Base-by-base conservation (phyloP, 345 rosid species). In the Linum lewisii region DNA sequence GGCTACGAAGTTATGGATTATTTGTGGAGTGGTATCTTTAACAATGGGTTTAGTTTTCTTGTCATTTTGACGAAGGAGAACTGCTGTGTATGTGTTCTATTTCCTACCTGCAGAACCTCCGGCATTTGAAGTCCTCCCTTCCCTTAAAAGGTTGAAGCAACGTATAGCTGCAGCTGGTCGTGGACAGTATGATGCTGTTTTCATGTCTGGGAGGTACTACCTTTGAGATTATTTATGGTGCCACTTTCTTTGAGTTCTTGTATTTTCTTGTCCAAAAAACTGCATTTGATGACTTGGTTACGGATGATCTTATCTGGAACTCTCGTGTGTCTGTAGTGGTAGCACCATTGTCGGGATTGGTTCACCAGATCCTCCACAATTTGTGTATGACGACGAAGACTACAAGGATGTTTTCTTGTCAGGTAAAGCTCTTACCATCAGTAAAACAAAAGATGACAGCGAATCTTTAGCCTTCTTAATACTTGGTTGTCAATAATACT, bases 261-360 rank as follows among this genome's bases (percentile, higher is more conserved):
- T 23, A 65, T 22, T 44, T 45, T n/a, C n/a, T n/a, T n/a, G n/a
- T n/a, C n/a, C n/a, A n/a, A n/a, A n/a, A n/a, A n/a, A n/a, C n/a
- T 26, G 20, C 22, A 21, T 23, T 51, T 42, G 47, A 16, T 42
- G 34, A 29, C 34, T 29, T 29, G 7, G 34, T 29, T 1, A 2
- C 16, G 47, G 16, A 42, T 42, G 18, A 16, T 42, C 15, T 42
- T 16, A 42, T 42, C 47, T 11, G 47, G 15, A 42, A 16, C 18
- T 42, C 14, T 16, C 2, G 47, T 11, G 15, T 42, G 2, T 11
- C 47, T 42, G 47, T 75, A 93, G 94, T 64, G 99, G 99, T 69
- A 93, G 97, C 81, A 89, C 97, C 58, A 87, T 93, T 25, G 88
- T 93, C 34, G 97, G 94, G 52, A 75, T 93, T 29, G 97, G 97